Evolutionary conservation across 2,329 filamentous ascomycete genomes (phyloP), one percentile per base, ranked within the genome.

Genomic region (Fusarium liriodendri): DNA sequence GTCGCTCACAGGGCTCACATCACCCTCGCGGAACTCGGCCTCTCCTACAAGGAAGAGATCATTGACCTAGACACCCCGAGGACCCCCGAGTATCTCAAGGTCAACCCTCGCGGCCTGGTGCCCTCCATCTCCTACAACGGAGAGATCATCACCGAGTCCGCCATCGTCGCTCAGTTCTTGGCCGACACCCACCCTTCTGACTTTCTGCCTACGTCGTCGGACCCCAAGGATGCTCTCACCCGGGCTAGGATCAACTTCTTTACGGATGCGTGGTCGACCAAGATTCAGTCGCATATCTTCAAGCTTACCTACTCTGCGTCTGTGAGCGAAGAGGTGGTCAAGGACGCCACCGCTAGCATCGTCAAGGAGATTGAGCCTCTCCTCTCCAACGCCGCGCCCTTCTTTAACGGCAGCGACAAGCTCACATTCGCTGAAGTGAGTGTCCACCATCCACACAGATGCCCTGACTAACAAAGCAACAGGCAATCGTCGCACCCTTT

Each of bases 91-190:
- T 97, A 96, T 80, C 88, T 97, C 10, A 85, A 91, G 61, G 84
- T 97, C 80, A 95, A 96, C 84, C 93, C 94, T 74, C 90, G 93
- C 66, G 94, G 94, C 16, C 89, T 95, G 4, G 93, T 97, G 6
- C 94, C 94, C 1, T 84, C 90, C 0, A 83, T 97, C 65, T 87
- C 89, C 27, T 92, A 93, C 85, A 87, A 90, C 71, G 87, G 86
- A 70, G 87, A 93, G 71, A 92, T 94, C 79, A 86, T 97, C 78
- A 90, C 89, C 62, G 94, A 97, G 81, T 94, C 92, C 3, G 90
- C 85, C 72, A 89, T 96, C 71, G 90, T 96, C n/a, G 82, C 91
- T 2, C 89, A 92, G 74, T 96, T 94, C 83, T 82, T 91, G 5
- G 91, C 88, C 50, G 94, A 97, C 78, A 85, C 88, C 0, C 90